Evolutionary conservation across 2,329 filamentous ascomycete species (phyloP), one percentile per base, ranked within the genome.

Genomic region (Rachicladosporium sp.): DNA sequence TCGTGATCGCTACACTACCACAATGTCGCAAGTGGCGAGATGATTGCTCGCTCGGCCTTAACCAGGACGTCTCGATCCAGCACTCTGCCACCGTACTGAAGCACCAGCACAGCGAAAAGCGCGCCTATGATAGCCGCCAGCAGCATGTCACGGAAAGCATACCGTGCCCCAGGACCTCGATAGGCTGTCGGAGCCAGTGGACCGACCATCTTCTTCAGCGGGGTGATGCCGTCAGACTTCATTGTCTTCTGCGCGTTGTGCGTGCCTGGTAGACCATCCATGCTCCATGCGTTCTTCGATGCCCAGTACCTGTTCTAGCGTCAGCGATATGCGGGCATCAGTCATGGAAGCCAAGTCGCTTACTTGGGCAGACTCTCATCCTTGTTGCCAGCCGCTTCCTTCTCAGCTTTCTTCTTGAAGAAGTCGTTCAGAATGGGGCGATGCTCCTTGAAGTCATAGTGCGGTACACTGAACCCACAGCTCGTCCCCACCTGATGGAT

Each of bases 241-340:
- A 55, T 62, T 31, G 52, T 59, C 5, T 57, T 50, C 6, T 60
- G 50, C 0, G 59, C 65, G 12, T 54, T 48, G 49, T 60, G 59
- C 60, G 66, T 63, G 0, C 59, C 64, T 0, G 64, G 65, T 15
- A 68, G 48, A 0, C 65, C 65, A 44, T 68, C 65, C 19, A 67
- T 61, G 29, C 57, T 61, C 41, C 56, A 53, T 12, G 64, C 58
- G 29, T 58, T 62, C 49, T 67, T 68, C 38, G 51, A 63, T 4
- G 64, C 63, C 65, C 65, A 67, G 42, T 67, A 67, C 23, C 60
- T 62, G 31, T 6, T 4, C 2, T 8, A n/a, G 33, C 7, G 29
- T 42, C 11, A 42, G 31, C 9, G 8, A 23, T 6, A 4, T 23
- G 21, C 21, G 21, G 21, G 6, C 21, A 23, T 4, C 21, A 6